A percentile compares a stretch with the other conserved stretches of the same genome.
Conservation (phyloP, 176 grass and related monocot genomes). For the Coix lacrymajobi region DNA sequence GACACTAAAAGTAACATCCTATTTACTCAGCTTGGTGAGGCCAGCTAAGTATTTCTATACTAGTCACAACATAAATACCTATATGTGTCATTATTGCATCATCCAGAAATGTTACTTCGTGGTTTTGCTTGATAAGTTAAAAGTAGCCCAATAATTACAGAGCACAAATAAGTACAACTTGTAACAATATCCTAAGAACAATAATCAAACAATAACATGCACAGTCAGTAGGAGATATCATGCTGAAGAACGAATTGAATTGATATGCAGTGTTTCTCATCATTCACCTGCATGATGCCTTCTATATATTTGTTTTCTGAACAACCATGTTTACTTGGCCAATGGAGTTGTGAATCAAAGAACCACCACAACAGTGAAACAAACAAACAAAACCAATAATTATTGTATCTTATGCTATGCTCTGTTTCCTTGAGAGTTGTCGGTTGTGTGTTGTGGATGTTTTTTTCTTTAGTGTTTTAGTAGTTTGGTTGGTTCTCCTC, state of each 20-base stretch:
- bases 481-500: background rate
- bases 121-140: background rate
- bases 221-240: background rate
- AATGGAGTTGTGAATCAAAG: background rate
- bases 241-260: background rate
- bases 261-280: background rate
- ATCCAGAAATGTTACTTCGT: background rate
- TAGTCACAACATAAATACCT: background rate
- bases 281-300: background rate
- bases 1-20: background rate
- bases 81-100: background rate
- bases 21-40: background rate
- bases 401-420: background rate
- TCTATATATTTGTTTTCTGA: background rate
- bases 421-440: background rate
- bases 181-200: background rate
- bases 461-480: background rate
- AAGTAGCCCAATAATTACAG: background rate
- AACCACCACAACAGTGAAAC: background rate
- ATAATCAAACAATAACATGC: background rate
- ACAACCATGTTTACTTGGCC: background rate
- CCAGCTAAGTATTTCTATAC: background rate
- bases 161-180: background rate
- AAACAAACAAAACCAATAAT: background rate
- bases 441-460: fast-evolving